These are phyloP conservation scores for Hanseniaspora taiwanica DNA, from an alignment of 805 yeast genomes.

Conservation along the genomic window DNA sequence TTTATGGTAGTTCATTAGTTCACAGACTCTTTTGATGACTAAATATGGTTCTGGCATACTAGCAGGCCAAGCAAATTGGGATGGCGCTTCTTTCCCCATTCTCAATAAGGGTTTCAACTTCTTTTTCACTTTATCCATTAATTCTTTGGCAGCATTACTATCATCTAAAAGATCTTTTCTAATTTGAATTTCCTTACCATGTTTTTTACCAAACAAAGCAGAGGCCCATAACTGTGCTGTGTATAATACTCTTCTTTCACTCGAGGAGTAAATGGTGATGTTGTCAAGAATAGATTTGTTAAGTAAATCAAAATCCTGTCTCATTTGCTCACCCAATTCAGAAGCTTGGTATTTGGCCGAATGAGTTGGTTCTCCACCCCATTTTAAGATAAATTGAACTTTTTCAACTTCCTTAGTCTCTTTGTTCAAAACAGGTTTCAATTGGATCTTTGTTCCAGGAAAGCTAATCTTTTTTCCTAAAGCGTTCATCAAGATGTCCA, in stretches of 20 bases:
- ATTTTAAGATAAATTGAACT: slow-evolving; percentile 87
- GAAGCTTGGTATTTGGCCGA: slow-evolving; percentile 89
- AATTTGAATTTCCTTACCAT: slow-evolving; percentile 52
- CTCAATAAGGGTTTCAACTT: slow-evolving; percentile 86
- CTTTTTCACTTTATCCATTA: slow-evolving; percentile 96
- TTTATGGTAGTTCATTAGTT: slow-evolving; percentile 84
- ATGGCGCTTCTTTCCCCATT: slow-evolving; percentile 94
- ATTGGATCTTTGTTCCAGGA: slow-evolving; percentile 93
- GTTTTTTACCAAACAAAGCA: slow-evolving; percentile 49
- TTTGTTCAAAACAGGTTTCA: slow-evolving; percentile 69
- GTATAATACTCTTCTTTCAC: slow-evolving; percentile 89
- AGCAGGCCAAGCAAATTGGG: slow-evolving; percentile 97
- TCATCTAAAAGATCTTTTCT: slow-evolving; percentile 90
- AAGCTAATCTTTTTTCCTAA: slow-evolving; percentile 77
- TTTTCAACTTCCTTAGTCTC: slow-evolving; percentile 66
- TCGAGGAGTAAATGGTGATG: slow-evolving; percentile 76
- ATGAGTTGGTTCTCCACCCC: slow-evolving; percentile 99
- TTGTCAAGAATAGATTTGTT: slow-evolving; percentile 68
- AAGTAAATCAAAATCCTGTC: slow-evolving; percentile 79
- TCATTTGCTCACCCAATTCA: slow-evolving; percentile 89
- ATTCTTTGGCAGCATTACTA: slow-evolving; percentile 93
- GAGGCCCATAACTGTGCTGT: slow-evolving; percentile 81
- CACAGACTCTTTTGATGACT: slow-evolving; percentile 88
- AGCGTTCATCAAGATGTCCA: slow-evolving; percentile 66
- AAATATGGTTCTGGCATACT: slow-evolving; percentile 95